Conservation (phyloP, 2,329 filamentous ascomycete species). For the Monosporascus sp. region DNA sequence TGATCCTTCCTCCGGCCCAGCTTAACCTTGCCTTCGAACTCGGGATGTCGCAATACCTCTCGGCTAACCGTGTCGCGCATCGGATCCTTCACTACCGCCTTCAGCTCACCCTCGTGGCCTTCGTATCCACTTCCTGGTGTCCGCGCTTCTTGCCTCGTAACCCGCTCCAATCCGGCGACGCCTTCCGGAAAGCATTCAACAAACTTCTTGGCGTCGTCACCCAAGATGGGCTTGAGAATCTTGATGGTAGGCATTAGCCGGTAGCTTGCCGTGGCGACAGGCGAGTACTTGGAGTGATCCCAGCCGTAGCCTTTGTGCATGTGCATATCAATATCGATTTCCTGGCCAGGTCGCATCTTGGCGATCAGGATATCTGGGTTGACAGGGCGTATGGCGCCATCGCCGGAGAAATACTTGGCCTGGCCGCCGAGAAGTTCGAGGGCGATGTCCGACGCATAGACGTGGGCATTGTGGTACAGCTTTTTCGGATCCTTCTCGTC, state of each 20-base stretch:
- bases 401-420: constrained; percentile 60
- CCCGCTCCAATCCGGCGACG: constrained; percentile 74
- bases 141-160: constrained; percentile 62
- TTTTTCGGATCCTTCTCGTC: constrained; percentile 76
- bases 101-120: constrained; percentile 71
- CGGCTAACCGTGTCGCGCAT: constrained; percentile 95
- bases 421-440: constrained; percentile 76
- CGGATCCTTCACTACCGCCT: constrained; percentile 80
- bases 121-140: constrained; percentile 60
- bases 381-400: constrained; percentile 64
- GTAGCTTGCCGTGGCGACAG: constrained; percentile 91
- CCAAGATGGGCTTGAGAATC: constrained; percentile 78
- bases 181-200: constrained; percentile 81
- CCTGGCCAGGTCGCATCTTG: constrained; percentile 87
- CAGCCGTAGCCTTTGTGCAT: constrained; percentile 91
- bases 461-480: constrained; percentile 79
- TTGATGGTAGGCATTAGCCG: constrained; percentile 82
- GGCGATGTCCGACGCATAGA: constrained; percentile 72
- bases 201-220: constrained; percentile 84
- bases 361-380: constrained; percentile 93
- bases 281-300: constrained; percentile 96
- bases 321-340: constrained; percentile 81
- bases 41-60: constrained; percentile 83
- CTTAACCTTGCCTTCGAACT: constrained; percentile 94
- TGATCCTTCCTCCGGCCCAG: constrained; percentile 86